Percentiles rank a stretch among this genome's conserved stretches.
phyloP scores from a whole-genome alignment of 306 rosid genomes.

The Cicer pinnatifidum region DNA sequence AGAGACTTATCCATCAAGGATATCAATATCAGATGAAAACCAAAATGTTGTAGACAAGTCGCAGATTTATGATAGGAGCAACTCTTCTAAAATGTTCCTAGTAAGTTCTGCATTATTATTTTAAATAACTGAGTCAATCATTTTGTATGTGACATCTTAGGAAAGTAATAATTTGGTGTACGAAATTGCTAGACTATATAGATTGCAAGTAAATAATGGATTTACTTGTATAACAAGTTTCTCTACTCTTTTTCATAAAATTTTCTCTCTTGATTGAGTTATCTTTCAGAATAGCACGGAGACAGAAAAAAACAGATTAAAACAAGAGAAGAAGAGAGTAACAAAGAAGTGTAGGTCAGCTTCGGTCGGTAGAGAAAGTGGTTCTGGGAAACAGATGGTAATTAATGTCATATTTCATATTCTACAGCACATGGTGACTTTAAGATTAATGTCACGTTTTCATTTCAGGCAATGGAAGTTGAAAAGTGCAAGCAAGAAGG shows the following conservation, averaged over 20 bases:
- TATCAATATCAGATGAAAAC: conserved; percentile 41
- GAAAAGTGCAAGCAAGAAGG: conserved; percentile 46
- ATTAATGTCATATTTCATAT: conserved; percentile 37
- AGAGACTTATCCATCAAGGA: conserved; percentile 39
- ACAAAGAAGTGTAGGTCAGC: conserved; percentile 48
- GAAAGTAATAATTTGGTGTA: too few relatives aligned
- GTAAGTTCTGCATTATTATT: conserved; percentile 50
- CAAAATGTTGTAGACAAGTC: conserved; percentile 29
- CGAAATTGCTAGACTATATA: too few relatives aligned
- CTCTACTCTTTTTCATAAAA: too few relatives aligned
- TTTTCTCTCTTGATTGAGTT: conserved; percentile 25
- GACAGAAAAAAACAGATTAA: conserved; percentile 49
- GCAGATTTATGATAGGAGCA: conserved; percentile 34
- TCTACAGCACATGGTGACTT: conserved; percentile 28
- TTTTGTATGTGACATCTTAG: too few relatives aligned
- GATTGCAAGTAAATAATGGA: too few relatives aligned
- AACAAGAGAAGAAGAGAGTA: conserved; percentile 48
- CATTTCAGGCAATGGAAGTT: conserved; percentile 53
- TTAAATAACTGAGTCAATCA: neutral
- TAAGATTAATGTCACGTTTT: conserved; percentile 15
- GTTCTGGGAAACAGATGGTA: conserved; percentile 54
- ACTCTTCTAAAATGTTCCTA: conserved; percentile 28
- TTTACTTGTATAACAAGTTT: too few relatives aligned
- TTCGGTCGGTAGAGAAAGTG: conserved; percentile 53
- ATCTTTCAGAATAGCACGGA: conserved; percentile 52